Conservation (phyloP, 2,329 filamentous ascomycete genomes). For the Periconia macrospinosa region DNA sequence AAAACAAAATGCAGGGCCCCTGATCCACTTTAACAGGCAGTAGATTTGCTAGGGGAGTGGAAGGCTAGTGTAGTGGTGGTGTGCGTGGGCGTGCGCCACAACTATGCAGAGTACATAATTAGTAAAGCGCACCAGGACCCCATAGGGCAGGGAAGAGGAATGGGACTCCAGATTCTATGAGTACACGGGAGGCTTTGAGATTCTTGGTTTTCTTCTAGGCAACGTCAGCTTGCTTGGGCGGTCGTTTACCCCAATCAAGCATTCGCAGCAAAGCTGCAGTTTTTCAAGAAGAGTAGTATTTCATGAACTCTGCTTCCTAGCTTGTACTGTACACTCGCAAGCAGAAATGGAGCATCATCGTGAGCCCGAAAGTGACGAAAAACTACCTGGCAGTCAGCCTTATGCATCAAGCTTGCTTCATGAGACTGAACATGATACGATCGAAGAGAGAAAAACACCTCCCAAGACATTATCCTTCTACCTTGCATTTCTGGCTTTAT, state of each 20-base stretch:
- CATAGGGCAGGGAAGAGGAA: slow-evolving; percentile 39
- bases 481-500: not conserved
- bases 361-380: slow-evolving; percentile 23
- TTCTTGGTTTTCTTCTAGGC: too few species aligned
- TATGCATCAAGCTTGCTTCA: slow-evolving; percentile 3
- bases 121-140: slow-evolving; percentile 26
- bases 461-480: not conserved
- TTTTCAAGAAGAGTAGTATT: not conserved
- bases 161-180: too few species aligned
- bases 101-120: too few species aligned
- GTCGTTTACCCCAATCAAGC: not conserved
- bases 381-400: slow-evolving; percentile 21
- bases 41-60: too few species aligned
- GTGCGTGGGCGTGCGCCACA: too few species aligned
- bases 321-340: too few species aligned
- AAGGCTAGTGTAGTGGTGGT: too few species aligned
- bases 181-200: too few species aligned
- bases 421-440: slow-evolving; percentile 1
- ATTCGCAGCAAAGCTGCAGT: not conserved
- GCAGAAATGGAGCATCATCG: slow-evolving; percentile 2
- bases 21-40: too few species aligned
- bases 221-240: too few species aligned
- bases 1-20: too few species aligned
- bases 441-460: too few species aligned
- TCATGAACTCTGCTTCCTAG: not conserved